Evolutionary conservation across 2,329 filamentous ascomycete species (phyloP).

Genomic region (Rugonectria rugulosa): DNA sequence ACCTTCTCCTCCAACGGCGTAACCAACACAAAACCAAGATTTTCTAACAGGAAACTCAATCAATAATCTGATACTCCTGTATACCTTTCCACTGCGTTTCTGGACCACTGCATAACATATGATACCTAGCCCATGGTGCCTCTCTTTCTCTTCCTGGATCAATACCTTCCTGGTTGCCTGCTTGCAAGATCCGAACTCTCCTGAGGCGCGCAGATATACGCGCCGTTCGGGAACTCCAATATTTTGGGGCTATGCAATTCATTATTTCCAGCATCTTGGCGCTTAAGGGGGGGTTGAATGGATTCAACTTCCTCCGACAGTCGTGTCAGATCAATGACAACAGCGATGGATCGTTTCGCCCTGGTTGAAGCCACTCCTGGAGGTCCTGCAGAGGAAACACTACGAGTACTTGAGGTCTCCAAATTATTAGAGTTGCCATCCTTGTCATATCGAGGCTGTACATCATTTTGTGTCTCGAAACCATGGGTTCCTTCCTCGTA

Average conservation of each 20-base stretch:
- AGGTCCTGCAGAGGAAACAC: slow-evolving; percentile 48
- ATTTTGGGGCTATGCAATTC: slow-evolving; percentile 30
- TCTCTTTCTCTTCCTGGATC: slow-evolving; percentile 20
- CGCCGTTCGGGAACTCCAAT: slow-evolving; percentile 33
- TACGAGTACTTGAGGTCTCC: slow-evolving; percentile 50
- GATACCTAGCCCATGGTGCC: background rate
- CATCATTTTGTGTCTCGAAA: background rate
- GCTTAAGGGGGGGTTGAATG: slow-evolving; percentile 55
- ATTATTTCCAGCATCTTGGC: slow-evolving; percentile 47
- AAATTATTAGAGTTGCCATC: slow-evolving; percentile 59
- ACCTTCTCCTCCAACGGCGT: slow-evolving; percentile 39
- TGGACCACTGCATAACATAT: too few relatives aligned
- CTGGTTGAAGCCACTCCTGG: slow-evolving; percentile 47
- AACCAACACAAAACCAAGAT: too few relatives aligned
- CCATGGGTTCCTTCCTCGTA: slow-evolving; percentile 42
- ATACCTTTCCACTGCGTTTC: background rate
- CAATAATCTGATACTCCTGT: background rate
- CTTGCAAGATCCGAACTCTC: slow-evolving; percentile 12
- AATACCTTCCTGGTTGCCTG: slow-evolving; percentile 17
- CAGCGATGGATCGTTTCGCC: slow-evolving; percentile 57
- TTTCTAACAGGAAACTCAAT: background rate
- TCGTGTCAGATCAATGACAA: slow-evolving; percentile 67
- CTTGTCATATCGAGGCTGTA: slow-evolving; percentile 45
- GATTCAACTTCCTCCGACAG: slow-evolving; percentile 62
- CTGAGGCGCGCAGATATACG: slow-evolving; percentile 34